Base-by-base conservation (phyloP, 129 eudicot genomes). In the Tanacetum coccineum region DNA sequence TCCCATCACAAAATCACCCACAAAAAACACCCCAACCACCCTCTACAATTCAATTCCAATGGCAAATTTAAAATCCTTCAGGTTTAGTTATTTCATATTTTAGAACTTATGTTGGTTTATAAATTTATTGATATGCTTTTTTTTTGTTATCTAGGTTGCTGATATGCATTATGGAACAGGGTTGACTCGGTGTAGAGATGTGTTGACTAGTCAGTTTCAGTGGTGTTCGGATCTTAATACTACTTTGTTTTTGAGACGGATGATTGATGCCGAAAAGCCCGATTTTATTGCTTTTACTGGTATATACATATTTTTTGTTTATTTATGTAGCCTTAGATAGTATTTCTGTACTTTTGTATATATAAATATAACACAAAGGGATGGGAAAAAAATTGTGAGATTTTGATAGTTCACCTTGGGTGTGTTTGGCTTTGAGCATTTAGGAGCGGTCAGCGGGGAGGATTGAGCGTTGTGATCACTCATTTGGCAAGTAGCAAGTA, bases 91-190 rank as follows among this genome's bases (percentile, higher is more conserved):
- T n/a, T n/a, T n/a, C n/a, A n/a, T n/a, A n/a, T n/a, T n/a, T 25
- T 8, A 60, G 39, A n/a, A n/a, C 28, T 17, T 55, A 12, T 55
- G 70, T 52, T 71, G 8, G 10, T 10, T 48, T 3, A 48, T 17
- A 71, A 28, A 30, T 11, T 10, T 47, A 52, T 66, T 70, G 6
- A 60, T 13, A 13, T 50, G 20, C 4, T 50, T 40, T 26, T 36
- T 25, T 12, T 78, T 56, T 63, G 52, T 47, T 49, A 48, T 50
- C 50, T 71, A 91, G 97, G 97, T 92, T 57, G 98, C 98, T 64
- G 98, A 92, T 82, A 88, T 92, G 96, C 98, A 92, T 76, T 88
- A 70, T 55, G 98, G 98, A 48, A 89, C 84, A 61, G 98, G 98
- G 61, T 74, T 79, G 70, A 88, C 89, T 50, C 80, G 95, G 68